Base-by-base conservation (phyloP, 768 basidiomycete species). In the Astraeus odoratus region DNA sequence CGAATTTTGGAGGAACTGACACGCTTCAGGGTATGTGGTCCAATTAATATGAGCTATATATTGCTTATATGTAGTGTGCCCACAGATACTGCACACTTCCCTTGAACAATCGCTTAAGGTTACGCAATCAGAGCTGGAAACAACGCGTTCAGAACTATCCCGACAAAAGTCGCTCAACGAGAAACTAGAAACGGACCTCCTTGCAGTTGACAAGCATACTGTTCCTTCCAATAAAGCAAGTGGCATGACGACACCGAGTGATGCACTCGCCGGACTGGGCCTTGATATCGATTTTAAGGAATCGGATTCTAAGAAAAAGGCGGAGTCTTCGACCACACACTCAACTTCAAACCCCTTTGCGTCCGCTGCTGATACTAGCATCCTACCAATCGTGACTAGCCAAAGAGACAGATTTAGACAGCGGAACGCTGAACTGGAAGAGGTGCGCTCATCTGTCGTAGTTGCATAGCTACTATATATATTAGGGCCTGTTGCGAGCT, bases 401-500 rank as follows among this genome's bases (percentile, higher is more conserved):
- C 96, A 99, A 60, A 76, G 96, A 46, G 96, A 99, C 60, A 77
- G 95, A n/a, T 99, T 98, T 78, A 75, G 95, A 41, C 91, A 94
- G 62, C 81, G 96, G 16, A 98, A 98, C 60, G 86, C 91, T 16
- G 96, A 99, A 58, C 76, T 99, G 13, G 95, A 99, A 67, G 95
- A 98, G 72, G 91, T 87, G 48, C 19, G 67, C 12, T 52, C 33
- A 36, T n/a, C 41, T 16, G 22, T 42, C 44, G 9, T 23, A 33
- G 12, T 38, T 9, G 23, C 18, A 31, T 18, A n/a, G n/a, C n/a
- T n/a, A n/a, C n/a, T n/a, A n/a, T n/a, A n/a, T n/a, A n/a, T n/a
- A n/a, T n/a, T n/a, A n/a, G n/a, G n/a, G n/a, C n/a, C n/a, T n/a
- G n/a, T n/a, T n/a, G n/a, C n/a, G n/a, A n/a, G n/a, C n/a, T n/a